phyloP scores from a whole-genome alignment of 1,139 yeast species.

The Diutina pseudorugosa region DNA sequence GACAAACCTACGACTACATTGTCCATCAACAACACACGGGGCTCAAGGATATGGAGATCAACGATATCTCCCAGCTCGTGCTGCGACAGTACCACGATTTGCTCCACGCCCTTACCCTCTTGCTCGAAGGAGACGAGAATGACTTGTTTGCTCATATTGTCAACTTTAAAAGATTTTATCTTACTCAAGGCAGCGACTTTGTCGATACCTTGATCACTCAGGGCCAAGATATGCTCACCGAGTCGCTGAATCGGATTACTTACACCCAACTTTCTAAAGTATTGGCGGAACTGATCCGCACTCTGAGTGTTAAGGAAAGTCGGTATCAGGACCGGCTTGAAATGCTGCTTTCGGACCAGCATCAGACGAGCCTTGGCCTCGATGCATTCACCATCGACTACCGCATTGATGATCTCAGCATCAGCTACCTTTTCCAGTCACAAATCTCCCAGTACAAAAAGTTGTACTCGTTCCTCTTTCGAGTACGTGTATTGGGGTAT shows the following conservation, averaged over 20 bases:
- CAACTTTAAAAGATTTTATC: constrained; percentile 53
- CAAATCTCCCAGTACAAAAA: background rate
- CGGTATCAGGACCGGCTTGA: constrained; percentile 40
- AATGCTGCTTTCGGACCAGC: constrained; percentile 58
- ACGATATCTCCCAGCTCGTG: constrained; percentile 22
- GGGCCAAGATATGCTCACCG: constrained; percentile 42
- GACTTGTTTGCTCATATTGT: constrained; percentile 41
- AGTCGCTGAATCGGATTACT: constrained; percentile 51
- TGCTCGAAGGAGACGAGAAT: constrained; percentile 35
- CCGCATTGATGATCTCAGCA: background rate
- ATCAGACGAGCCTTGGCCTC: constrained; percentile 12
- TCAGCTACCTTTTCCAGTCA: background rate
- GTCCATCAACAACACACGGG: constrained; percentile 19
- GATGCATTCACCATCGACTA: background rate
- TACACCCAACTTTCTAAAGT: constrained; percentile 56
- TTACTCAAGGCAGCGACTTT: constrained; percentile 72
- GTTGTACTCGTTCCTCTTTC: background rate
- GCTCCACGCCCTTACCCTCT: constrained; percentile 36
- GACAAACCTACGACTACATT: constrained; percentile 22
- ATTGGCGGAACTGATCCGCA: constrained; percentile 52
- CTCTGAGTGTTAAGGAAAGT: constrained; percentile 45
- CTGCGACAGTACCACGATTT: constrained; percentile 46
- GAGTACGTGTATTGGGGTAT: background rate
- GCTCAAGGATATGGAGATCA: constrained; percentile 19
- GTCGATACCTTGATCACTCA: constrained; percentile 50